These are phyloP conservation scores for Bonia amplexicaulis DNA, from an alignment of 176 grass and related monocot species.

Conservation along the genomic window DNA sequence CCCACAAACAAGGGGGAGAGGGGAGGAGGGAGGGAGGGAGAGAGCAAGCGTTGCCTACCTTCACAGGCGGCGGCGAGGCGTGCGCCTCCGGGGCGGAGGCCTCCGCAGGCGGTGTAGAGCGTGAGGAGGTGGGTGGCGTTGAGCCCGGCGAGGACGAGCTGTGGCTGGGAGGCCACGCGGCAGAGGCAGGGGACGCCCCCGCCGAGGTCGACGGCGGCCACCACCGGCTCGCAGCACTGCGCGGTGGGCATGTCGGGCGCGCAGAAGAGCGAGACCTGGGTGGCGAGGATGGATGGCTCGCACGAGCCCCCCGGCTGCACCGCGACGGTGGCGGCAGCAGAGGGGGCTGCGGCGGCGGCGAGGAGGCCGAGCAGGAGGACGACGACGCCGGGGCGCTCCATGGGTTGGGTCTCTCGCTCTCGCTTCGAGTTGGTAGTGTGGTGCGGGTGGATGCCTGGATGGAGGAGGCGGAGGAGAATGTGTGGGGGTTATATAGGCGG, in stretches of 20 bases:
- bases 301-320: neutral
- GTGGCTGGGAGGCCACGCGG: neutral
- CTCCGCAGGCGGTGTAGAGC: neutral
- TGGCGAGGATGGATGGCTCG: neutral
- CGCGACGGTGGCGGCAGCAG: neutral
- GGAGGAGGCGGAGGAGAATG: neutral
- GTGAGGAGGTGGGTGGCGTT: neutral
- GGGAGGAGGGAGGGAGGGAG: too few species aligned
- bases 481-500: neutral
- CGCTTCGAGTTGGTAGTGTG: neutral
- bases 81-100: neutral
- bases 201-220: neutral
- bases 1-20: too few species aligned
- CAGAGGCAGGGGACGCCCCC: neutral
- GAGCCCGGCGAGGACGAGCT: neutral
- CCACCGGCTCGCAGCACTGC: neutral
- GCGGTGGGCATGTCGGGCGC: neutral
- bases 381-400: neutral
- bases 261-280: neutral
- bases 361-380: neutral
- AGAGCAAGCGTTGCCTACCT: neutral
- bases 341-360: too few species aligned
- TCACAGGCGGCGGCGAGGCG: neutral
- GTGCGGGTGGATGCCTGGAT: neutral
- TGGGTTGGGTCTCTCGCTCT: neutral